A percentile compares a stretch with the other conserved stretches of the same genome.
Evolutionary conservation across 2,329 filamentous ascomycete genomes (phyloP).

Genomic region (Epichloe coenophiala): DNA sequence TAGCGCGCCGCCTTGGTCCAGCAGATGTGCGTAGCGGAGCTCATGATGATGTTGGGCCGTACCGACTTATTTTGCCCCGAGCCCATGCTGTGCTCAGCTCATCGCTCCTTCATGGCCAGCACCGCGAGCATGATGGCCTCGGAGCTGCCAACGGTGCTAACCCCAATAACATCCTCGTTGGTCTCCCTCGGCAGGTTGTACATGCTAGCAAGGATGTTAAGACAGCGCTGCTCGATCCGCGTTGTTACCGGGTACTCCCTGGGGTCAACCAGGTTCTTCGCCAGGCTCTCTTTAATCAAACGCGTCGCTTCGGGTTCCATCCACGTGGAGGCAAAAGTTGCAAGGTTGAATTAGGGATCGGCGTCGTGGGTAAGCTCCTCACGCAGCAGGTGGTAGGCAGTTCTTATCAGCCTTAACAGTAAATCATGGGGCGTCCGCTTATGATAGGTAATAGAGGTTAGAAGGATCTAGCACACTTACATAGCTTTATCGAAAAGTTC

Average conservation of each 20-base stretch:
- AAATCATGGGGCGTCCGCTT: too few species aligned
- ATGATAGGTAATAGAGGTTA: too few species aligned
- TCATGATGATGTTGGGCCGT: constrained; percentile 88
- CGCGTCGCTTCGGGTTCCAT: constrained; percentile 1
- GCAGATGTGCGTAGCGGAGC: constrained; percentile 88
- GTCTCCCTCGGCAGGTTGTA: constrained; percentile 66
- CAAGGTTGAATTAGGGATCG: too few species aligned
- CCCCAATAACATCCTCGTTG: constrained; percentile 50
- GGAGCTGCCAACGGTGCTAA: constrained; percentile 77
- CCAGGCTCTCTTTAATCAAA: constrained; percentile 71
- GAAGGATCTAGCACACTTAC: too few species aligned
- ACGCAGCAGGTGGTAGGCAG: too few species aligned
- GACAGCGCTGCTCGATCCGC: constrained; percentile 84
- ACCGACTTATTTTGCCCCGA: too few species aligned
- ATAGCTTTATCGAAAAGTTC: too few species aligned
- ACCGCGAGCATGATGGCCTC: constrained; percentile 61
- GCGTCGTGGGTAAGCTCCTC: too few species aligned
- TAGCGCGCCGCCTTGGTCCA: constrained; percentile 89
- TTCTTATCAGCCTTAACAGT: too few species aligned
- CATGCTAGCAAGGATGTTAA: constrained; percentile 78
- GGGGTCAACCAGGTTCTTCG: constrained; percentile 92
- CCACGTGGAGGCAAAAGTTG: too few species aligned
- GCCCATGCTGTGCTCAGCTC: constrained; percentile 62
- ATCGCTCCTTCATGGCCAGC: constrained; percentile 24
- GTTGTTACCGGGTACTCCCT: constrained; percentile 72